These are phyloP conservation scores for Austroboletus niveus DNA, from an alignment of 1,284 basidiomycete species.

Conservation along the genomic window DNA sequence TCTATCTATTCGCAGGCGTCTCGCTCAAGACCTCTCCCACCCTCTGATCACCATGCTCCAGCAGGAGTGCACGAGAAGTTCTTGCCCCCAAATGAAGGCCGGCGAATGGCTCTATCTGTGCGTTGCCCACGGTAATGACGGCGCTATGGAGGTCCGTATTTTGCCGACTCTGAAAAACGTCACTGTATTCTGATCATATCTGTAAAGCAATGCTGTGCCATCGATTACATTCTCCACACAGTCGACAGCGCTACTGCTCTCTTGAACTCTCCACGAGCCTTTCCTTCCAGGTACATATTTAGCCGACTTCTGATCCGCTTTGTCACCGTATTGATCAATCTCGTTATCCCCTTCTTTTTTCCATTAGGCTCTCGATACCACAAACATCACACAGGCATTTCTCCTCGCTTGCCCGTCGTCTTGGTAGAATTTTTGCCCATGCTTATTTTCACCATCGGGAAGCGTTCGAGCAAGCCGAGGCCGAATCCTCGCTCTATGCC, in stretches of 20 bases:
- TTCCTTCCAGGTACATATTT: slow-evolving; percentile 75
- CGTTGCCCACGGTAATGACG: slow-evolving; percentile 84
- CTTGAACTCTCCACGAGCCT: slow-evolving; percentile 88
- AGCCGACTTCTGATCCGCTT: slow-evolving; percentile 16
- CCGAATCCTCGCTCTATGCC: slow-evolving; percentile 87
- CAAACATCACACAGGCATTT: slow-evolving; percentile 83
- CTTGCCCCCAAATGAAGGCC: slow-evolving; percentile 96
- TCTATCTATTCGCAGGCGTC: slow-evolving; percentile 53
- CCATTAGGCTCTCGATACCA: slow-evolving; percentile 73
- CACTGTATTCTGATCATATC: slow-evolving; percentile 9
- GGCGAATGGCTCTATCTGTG: slow-evolving; percentile 97
- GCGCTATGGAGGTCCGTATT: slow-evolving; percentile 66
- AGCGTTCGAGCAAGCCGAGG: slow-evolving; percentile 86
- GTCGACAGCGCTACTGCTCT: slow-evolving; percentile 91
- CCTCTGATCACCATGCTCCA: slow-evolving; percentile 87
- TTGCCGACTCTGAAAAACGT: not conserved
- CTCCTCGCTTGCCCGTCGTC: slow-evolving; percentile 80
- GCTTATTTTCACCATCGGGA: slow-evolving; percentile 94
- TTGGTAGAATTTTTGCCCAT: slow-evolving; percentile 95
- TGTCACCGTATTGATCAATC: slow-evolving; percentile 21
- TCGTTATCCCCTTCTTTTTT: not conserved
- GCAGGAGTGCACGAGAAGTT: slow-evolving; percentile 76
- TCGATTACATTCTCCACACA: slow-evolving; percentile 96
- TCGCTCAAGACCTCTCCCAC: slow-evolving; percentile 89
- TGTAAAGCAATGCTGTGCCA: slow-evolving; percentile 86